A percentile compares a stretch with the other conserved stretches of the same genome.
phyloP scores from a whole-genome alignment of 768 basidiomycete species.

The Polyporus arcularius region DNA sequence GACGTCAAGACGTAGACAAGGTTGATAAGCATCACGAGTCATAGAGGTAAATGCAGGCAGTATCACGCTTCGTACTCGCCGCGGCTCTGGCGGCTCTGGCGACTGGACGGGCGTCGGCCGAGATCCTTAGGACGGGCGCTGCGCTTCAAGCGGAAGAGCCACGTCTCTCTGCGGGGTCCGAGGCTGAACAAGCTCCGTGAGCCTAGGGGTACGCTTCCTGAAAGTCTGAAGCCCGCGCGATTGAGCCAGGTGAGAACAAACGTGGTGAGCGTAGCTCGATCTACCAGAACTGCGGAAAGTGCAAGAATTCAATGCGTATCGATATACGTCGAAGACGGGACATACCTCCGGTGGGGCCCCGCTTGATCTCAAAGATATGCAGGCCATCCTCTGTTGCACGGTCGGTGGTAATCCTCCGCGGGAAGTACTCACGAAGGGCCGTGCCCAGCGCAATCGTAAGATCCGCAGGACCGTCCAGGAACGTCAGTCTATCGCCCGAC shows the following conservation, averaged over 20 bases:
- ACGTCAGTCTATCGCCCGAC: conserved; percentile 54
- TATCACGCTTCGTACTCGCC: neutral
- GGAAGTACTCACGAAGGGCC: conserved; percentile 42
- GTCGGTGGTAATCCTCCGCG: conserved; percentile 42
- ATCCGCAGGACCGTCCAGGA: conserved; percentile 43
- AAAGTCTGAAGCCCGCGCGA: conserved; percentile 59
- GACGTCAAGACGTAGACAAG: no score
- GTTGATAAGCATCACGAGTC: neutral
- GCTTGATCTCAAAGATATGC: conserved; percentile 58
- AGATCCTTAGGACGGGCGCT: neutral
- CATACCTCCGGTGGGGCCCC: conserved; percentile 32
- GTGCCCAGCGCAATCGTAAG: conserved; percentile 40
- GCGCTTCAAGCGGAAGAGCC: conserved; percentile 55
- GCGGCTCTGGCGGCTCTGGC: conserved; percentile 11
- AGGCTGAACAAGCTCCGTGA: conserved; percentile 39
- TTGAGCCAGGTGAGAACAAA: conserved; percentile 63
- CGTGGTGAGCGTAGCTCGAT: conserved; percentile 58
- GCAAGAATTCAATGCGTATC: neutral
- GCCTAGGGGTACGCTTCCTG: conserved; percentile 67
- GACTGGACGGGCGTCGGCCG: conserved; percentile 15
- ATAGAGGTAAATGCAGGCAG: neutral
- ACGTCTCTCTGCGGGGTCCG: conserved; percentile 53
- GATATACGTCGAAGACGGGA: neutral
- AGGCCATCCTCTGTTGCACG: conserved; percentile 51
- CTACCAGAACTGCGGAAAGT: conserved; percentile 39